These are phyloP conservation scores for Talaromyces trachyspermus DNA, from an alignment of 495 filamentous ascomycete genomes.

Conservation along the genomic window DNA sequence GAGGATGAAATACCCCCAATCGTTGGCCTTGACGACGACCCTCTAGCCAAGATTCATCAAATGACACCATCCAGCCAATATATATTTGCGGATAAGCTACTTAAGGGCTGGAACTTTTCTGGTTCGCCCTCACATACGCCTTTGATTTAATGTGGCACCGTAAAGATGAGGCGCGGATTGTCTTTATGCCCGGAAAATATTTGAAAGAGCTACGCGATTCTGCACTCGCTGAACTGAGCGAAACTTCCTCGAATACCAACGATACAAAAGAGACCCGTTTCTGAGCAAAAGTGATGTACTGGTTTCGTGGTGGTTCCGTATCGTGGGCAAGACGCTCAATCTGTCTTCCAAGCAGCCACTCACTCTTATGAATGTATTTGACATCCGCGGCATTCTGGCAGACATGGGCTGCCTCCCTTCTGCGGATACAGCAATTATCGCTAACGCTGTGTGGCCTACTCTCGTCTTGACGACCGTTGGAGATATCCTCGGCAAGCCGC, in stretches of 20 bases:
- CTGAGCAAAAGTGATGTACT: conserved; percentile 25
- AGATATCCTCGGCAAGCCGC: conserved; percentile 29
- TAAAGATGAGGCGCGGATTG: conserved; percentile 16
- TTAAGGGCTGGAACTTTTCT: conserved; percentile 22
- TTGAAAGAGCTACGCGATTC: conserved; percentile 1
- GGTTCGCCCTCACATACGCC: conserved; percentile 21
- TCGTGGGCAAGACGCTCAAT: conserved; percentile 13
- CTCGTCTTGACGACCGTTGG: conserved; percentile 25
- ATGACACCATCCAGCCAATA: conserved; percentile 10
- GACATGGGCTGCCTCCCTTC: conserved; percentile 19
- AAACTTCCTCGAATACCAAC: background rate
- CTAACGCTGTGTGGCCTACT: conserved; percentile 24
- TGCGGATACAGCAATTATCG: conserved; percentile 19
- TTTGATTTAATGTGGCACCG: conserved; percentile 26
- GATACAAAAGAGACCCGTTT: conserved; percentile 10
- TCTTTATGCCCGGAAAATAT: conserved; percentile 16
- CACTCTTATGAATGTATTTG: conserved; percentile 18
- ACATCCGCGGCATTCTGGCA: conserved; percentile 10
- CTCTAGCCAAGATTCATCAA: conserved; percentile 5
- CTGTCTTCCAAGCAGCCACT: conserved; percentile 10
- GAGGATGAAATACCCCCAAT: conserved; percentile 15
- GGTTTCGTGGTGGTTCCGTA: conserved; percentile 18
- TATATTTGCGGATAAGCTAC: conserved; percentile 11
- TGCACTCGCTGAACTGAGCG: background rate
- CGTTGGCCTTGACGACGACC: conserved; percentile 5